phyloP scores from a whole-genome alignment of 2,329 filamentous ascomycete genomes.

The Penicillium sclerotigenum region DNA sequence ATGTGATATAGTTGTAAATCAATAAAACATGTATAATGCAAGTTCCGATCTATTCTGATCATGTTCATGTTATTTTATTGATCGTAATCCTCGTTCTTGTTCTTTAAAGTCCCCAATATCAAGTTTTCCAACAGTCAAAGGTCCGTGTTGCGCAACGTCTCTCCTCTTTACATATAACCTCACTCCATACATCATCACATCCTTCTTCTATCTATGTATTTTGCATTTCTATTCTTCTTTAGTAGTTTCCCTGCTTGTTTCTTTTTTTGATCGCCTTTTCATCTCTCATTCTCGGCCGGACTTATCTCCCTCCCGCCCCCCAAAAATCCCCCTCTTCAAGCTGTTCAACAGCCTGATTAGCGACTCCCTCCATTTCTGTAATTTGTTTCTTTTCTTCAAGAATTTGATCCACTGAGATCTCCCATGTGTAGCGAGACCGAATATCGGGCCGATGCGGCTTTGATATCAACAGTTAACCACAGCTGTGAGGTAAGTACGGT shows the following conservation, averaged over 20 bases:
- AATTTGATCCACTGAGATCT: not conserved
- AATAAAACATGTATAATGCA: not conserved
- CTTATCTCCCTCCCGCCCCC: not conserved
- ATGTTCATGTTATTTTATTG: not conserved
- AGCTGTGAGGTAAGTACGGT: not conserved
- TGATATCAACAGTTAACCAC: not conserved
- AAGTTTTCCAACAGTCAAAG: not conserved
- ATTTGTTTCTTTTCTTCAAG: not conserved
- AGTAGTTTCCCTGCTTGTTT: not conserved
- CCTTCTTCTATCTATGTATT: not conserved
- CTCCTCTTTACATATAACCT: not conserved
- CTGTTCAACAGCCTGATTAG: slow-evolving; percentile 24
- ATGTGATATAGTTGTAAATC: not conserved
- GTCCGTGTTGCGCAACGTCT: not conserved
- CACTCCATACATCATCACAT: not conserved
- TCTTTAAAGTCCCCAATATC: not conserved
- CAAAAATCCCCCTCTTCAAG: not conserved
- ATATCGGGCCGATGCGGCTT: not conserved
- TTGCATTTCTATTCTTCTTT: not conserved
- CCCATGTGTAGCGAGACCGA: not conserved
- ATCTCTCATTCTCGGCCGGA: not conserved
- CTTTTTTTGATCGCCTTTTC: not conserved
- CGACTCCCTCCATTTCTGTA: slow-evolving; percentile 1
- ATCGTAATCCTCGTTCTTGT: not conserved
- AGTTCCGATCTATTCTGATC: not conserved